Evolutionary conservation across 768 basidiomycete genomes (phyloP).

Genomic region (Lentinus tigrinus): DNA sequence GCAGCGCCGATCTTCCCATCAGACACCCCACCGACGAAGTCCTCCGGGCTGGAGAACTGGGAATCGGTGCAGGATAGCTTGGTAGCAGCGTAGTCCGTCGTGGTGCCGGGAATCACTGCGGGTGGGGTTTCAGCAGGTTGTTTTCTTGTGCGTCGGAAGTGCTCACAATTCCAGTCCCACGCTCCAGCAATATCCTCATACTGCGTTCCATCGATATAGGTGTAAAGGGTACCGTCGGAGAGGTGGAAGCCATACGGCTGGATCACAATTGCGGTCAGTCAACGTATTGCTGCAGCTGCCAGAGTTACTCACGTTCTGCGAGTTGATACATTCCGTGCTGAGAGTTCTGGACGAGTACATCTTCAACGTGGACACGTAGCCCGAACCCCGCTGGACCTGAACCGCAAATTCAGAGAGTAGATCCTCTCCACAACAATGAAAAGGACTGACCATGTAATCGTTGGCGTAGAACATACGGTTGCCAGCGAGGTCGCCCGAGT

Average conservation of each 20-base stretch:
- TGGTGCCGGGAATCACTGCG: conserved; percentile 64
- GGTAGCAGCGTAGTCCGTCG: conserved; percentile 61
- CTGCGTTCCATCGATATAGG: conserved; percentile 63
- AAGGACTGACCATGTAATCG: conserved; percentile 60
- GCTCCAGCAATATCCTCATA: conserved; percentile 71
- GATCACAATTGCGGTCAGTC: neutral
- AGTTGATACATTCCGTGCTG: conserved; percentile 67
- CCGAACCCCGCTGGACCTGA: conserved; percentile 60
- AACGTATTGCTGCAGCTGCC: neutral
- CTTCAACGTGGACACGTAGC: conserved; percentile 59
- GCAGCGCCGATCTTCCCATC: conserved; percentile 55
- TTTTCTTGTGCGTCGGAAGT: too few species aligned
- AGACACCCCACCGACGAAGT: conserved; percentile 67
- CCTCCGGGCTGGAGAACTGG: conserved; percentile 43
- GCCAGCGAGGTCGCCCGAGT: conserved; percentile 51
- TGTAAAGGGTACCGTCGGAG: conserved; percentile 62
- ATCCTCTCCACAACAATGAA: neutral
- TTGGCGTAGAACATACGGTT: conserved; percentile 66
- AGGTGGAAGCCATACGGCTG: conserved; percentile 70
- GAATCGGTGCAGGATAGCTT: conserved; percentile 47
- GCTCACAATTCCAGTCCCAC: conserved; percentile 67
- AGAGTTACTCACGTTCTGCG: conserved; percentile 48
- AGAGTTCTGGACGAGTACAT: conserved; percentile 60
- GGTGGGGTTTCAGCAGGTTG: neutral
- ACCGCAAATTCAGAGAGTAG: neutral